These are phyloP conservation scores for Wickerhamiella alocasiicola DNA, from an alignment of 805 yeast species.

Conservation along the genomic window DNA sequence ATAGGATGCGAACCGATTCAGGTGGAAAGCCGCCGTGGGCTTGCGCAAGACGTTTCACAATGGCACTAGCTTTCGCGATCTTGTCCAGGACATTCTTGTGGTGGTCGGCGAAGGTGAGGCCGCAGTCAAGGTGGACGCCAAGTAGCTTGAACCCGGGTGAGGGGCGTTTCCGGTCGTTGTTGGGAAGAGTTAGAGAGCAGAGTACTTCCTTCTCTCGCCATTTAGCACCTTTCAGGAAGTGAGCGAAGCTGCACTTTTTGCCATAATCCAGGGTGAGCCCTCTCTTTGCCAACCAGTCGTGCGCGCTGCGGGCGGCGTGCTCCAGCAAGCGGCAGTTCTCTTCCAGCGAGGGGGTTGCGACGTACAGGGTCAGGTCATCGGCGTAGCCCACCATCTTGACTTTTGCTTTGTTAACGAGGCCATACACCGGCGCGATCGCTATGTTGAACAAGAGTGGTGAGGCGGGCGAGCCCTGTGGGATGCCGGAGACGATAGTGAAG, in stretches of 20 bases:
- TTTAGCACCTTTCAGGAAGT: neutral
- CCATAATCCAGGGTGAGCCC: neutral
- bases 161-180: neutral
- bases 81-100: neutral
- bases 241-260: neutral
- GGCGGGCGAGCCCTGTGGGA: slow-evolving; percentile 1
- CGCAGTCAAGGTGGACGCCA: neutral
- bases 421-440: neutral
- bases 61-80: neutral
- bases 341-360: neutral
- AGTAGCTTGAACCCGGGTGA: neutral
- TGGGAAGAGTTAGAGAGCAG: neutral
- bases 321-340: neutral
- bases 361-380: neutral
- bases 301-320: neutral
- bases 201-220: neutral
- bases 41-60: neutral
- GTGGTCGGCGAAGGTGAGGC: neutral
- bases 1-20: neutral
- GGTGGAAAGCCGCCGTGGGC: neutral
- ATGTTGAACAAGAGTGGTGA: neutral
- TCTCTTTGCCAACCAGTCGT: neutral
- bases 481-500: neutral
- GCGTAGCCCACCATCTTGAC: neutral
- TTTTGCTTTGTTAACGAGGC: neutral